These are phyloP conservation scores for Tetraselmis striata DNA, from an alignment of 139 green algal genomes.

Conservation along the genomic window DNA sequence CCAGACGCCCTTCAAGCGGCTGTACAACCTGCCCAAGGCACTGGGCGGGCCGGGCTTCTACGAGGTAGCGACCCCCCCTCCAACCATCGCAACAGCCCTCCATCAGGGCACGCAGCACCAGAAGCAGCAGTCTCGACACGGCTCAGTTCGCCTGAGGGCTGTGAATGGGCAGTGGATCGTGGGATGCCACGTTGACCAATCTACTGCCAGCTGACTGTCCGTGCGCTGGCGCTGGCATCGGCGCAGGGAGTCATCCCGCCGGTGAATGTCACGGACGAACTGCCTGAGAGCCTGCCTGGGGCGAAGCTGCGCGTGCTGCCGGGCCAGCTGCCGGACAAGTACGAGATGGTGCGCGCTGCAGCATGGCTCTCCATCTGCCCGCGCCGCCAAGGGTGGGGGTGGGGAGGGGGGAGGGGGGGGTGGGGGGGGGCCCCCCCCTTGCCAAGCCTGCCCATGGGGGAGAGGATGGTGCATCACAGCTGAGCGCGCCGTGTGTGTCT, in stretches of 20 bases:
- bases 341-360: background rate
- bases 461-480: background rate
- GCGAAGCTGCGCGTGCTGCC: background rate
- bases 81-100: background rate
- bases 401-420: background rate
- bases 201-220: too few species aligned
- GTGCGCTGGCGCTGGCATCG: background rate
- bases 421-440: background rate
- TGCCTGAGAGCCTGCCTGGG: background rate
- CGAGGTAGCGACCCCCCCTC: background rate
- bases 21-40: background rate
- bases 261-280: background rate
- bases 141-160: too few species aligned
- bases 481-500: background rate
- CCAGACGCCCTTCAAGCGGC: background rate
- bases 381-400: background rate
- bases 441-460: background rate
- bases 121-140: background rate
- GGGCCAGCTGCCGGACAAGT: background rate
- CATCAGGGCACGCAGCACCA: background rate
- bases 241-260: background rate
- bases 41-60: background rate
- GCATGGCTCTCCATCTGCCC: background rate
- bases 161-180: too few species aligned
- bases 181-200: too few species aligned